These are phyloP conservation scores for Fraxinus pennsylvanica DNA, from an alignment of 257 asterid genomes.

Conservation along the genomic window DNA sequence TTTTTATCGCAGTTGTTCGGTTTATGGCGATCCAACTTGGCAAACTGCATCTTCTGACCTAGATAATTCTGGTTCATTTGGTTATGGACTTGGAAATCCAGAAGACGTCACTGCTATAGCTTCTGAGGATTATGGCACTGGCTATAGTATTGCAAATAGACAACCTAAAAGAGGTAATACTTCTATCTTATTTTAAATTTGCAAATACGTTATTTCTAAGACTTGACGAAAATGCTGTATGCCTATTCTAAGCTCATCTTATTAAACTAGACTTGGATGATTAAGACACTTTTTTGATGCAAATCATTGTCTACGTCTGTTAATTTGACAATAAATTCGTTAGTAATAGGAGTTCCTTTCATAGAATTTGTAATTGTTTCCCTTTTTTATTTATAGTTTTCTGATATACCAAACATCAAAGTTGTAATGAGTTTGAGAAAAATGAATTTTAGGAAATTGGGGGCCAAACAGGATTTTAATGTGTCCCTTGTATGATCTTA, in stretches of 20 bases:
- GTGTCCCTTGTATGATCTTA: no score
- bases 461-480: no score
- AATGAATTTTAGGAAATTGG: no score
- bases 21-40: constrained; percentile 22
- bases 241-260: background rate
- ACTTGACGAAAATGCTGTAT: background rate
- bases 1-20: constrained; percentile 5
- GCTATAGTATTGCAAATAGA: constrained; percentile 11
- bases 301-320: background rate
- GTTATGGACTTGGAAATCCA: constrained; percentile 15
- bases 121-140: constrained; percentile 16
- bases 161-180: constrained; percentile 25
- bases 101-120: constrained; percentile 3
- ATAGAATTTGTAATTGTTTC: background rate
- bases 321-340: background rate
- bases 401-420: background rate
- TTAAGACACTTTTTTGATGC: background rate
- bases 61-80: constrained; percentile 20
- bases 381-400: background rate
- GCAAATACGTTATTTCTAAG: background rate
- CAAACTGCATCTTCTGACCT: constrained; percentile 12
- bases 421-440: no score
- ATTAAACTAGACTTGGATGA: background rate
- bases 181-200: background rate
- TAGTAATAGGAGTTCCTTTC: background rate